Base-by-base conservation (phyloP, 1,139 yeast species). In the Scheffersomyces illinoinensis region DNA sequence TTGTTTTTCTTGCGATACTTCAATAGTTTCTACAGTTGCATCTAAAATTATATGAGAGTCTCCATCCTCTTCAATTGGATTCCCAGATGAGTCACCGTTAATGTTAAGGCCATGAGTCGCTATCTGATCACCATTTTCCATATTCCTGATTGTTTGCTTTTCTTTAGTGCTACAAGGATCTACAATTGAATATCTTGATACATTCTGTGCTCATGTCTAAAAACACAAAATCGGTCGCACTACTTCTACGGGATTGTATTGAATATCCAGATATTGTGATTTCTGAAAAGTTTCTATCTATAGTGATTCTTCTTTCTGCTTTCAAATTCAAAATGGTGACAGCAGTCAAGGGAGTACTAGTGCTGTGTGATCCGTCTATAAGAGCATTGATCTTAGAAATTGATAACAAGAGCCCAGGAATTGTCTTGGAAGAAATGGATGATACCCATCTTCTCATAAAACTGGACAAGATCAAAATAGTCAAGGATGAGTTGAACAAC, bases 371-470 rank as follows among this genome's bases (percentile, higher is more conserved):
- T 71, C 98, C 99, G 0, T 91, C 98, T 0, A 93, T 95, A 62
- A 83, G 88, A 62, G 97, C 98, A 0, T 79, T 95, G 56, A 90
- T 95, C 4, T 75, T 93, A 47, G 91, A 89, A 68, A 90, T 93
- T 52, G 97, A 93, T 71, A 77, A 91, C 0, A 85, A 84, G 50
- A 76, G 82, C 52, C 87, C 89, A 57, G 96, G 93, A 60, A 88
- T 92, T 4, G 90, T 93, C 5, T 62, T 75, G 53, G 81, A 86
- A 73, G 98, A 93, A 67, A 81, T 95, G 54, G 98, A 95, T 70
- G 98, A 93, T 52, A 90, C 96, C 1, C 98, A 95, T 73, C 74
- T 95, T 39, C 77, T 95, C 60, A 89, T 95, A 43, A 95, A 91
- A 63, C 89, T 89, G 49, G 84, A 85, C 53, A 89, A 88, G 74